Conservation (phyloP, 768 basidiomycete species). For the Boletus sp. region DNA sequence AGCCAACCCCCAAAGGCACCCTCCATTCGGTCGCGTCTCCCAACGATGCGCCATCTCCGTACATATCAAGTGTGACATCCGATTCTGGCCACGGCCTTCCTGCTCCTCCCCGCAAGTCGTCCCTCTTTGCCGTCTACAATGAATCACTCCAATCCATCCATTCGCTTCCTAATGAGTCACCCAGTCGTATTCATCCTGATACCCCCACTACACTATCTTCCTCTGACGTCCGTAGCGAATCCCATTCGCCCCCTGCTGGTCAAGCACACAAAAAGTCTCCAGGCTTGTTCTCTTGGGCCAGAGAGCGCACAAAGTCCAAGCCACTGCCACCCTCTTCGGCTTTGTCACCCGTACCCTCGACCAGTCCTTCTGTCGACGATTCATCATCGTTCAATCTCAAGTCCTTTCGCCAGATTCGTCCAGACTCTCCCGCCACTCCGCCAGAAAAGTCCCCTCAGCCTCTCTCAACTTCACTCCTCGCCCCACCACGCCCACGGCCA, state of each 20-base stretch:
- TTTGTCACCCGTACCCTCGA: conserved; percentile 29
- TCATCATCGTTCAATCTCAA: conserved; percentile 63
- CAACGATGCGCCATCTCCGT: conserved; percentile 27
- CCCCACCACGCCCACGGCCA: conserved; percentile 44
- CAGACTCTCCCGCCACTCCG: conserved; percentile 36
- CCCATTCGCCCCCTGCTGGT: conserved; percentile 15
- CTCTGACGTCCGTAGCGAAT: conserved; percentile 7
- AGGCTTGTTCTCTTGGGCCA: conserved; percentile 35
- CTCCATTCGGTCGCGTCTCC: conserved; percentile 12
- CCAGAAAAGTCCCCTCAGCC: conserved; percentile 26
- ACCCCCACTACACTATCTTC: conserved; percentile 18
- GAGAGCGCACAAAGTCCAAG: conserved; percentile 37
- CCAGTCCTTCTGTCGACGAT: conserved; percentile 20
- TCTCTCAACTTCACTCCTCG: conserved; percentile 24
- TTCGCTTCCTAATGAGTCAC: conserved; percentile 52
- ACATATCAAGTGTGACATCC: conserved; percentile 38
- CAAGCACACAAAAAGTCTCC: conserved; percentile 33
- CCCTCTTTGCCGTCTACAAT: conserved; percentile 58
- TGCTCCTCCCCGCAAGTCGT: conserved; percentile 61
- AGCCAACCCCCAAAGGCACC: conserved; percentile 3
- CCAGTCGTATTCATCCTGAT: conserved; percentile 16
- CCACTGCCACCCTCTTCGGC: conserved; percentile 30
- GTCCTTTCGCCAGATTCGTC: conserved; percentile 66
- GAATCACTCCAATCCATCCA: conserved; percentile 51
- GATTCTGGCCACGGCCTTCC: conserved; percentile 44